phyloP scores from a whole-genome alignment of 1,284 basidiomycete genomes.

The Inonotus hispidus region DNA sequence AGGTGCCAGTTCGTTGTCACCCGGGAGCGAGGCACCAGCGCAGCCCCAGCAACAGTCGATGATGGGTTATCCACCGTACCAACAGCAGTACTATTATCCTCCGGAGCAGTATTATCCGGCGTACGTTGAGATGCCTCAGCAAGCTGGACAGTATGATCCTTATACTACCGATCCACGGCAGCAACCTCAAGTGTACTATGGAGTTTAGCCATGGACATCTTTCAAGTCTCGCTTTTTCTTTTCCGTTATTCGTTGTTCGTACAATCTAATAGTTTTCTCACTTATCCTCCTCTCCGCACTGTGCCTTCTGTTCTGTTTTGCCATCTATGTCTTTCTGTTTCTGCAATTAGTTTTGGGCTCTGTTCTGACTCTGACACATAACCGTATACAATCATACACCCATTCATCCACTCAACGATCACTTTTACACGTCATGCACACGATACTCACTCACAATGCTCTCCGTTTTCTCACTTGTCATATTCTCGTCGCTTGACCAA shows the following conservation, averaged over 20 bases:
- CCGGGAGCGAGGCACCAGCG: slow-evolving; percentile 15
- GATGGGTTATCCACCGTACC: slow-evolving; percentile 52
- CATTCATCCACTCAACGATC: slow-evolving; percentile 24
- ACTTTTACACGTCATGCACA: background rate
- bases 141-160: slow-evolving; percentile 58
- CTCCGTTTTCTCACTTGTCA: background rate
- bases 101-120: slow-evolving; percentile 60
- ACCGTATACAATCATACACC: slow-evolving; percentile 24
- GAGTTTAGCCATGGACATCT: slow-evolving; percentile 29
- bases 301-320: slow-evolving; percentile 7
- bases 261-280: background rate
- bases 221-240: slow-evolving; percentile 45
- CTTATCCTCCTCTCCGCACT: slow-evolving; percentile 11
- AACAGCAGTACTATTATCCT: slow-evolving; percentile 59
- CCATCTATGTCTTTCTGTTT: slow-evolving; percentile 21
- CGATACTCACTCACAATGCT: slow-evolving; percentile 1
- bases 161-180: slow-evolving; percentile 48
- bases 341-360: slow-evolving; percentile 3
- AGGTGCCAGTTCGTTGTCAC: slow-evolving; percentile 12
- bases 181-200: slow-evolving; percentile 54
- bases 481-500: slow-evolving; percentile 1
- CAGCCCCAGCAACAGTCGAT: slow-evolving; percentile 26
- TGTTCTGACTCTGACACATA: slow-evolving; percentile 5
- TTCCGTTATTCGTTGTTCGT: slow-evolving; percentile 14
- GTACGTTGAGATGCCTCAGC: slow-evolving; percentile 58